Base-by-base conservation (phyloP, 2,329 filamentous ascomycete species). In the Pseudodiploospora longispora region DNA sequence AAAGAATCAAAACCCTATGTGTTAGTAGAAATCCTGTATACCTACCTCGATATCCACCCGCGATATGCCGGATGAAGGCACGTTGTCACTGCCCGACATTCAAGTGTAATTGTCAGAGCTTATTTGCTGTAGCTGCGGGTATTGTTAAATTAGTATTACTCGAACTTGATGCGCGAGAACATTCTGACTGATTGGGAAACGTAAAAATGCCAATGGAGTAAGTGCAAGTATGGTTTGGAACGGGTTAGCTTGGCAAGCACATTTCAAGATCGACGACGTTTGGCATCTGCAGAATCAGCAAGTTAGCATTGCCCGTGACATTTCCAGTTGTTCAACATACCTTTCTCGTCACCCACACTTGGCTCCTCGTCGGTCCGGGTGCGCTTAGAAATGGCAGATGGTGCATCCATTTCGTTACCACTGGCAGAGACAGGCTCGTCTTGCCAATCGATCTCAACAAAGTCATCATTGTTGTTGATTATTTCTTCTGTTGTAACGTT, bases 371-470 rank as follows among this genome's bases (percentile, higher is more conserved):
- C 49, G 28, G 33, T 27, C 4, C 52, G 52, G 27, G 45, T 41
- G 43, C 52, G 42, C 47, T 54, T 54, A 12, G 41, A 30, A 19
- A 44, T 34, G 12, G 19, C 38, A 33, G 36, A 28, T 10, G 48
- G 40, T 28, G 43, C 19, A 5, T 47, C 47, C 27, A 27, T 40
- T 31, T 10, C 44, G 12, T 34, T 34, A 6, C 30, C 44, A 31
- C 46, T 36, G 6, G 10, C 19, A 27, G 30, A 36, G 9, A 46
- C 49, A 29, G 32, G n/a, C 5, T 51, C 50, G 28, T 52, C 47
- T 40, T 46, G 40, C 52, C 52, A 54, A 32, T 54, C 50, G 29
- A 54, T 54, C n/a, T 57, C 56, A 8, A 56, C 55, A 4, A 46
- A 38, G 32, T 57, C 53, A 27, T 53, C 50, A 8, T 50, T 46